Conservation (phyloP, 805 yeast genomes). For the Saccharomycopsis sp. region DNA sequence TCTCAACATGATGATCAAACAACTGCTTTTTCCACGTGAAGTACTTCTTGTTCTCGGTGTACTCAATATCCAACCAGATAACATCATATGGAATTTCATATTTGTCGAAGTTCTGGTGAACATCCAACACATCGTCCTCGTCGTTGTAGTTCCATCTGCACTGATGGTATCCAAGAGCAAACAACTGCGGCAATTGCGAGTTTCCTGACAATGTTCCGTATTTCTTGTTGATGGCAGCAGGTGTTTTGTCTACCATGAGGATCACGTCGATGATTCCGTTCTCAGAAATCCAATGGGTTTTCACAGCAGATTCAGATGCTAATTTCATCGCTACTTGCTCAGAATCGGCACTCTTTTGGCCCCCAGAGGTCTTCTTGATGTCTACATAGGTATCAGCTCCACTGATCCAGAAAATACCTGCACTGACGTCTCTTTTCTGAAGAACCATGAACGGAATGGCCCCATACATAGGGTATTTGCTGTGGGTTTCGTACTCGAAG, state of each 20-base stretch:
- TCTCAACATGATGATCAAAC: constrained; percentile 68
- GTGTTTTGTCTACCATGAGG: constrained; percentile 54
- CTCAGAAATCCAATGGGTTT: constrained; percentile 92
- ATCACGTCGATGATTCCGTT: constrained; percentile 76
- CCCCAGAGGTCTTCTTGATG: constrained; percentile 35
- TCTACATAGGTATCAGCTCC: constrained; percentile 91
- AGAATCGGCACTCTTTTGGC: constrained; percentile 15
- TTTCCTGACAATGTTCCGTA: constrained; percentile 72
- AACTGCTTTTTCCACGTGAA: constrained; percentile 80
- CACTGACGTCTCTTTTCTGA: constrained; percentile 46
- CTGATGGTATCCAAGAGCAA: constrained; percentile 88
- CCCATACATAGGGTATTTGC: constrained; percentile 91
- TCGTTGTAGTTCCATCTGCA: constrained; percentile 97
- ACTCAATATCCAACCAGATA: constrained; percentile 93
- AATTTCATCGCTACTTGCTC: constrained; percentile 18
- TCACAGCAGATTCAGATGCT: constrained; percentile 26
- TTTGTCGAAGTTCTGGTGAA: constrained; percentile 64
- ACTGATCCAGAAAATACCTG: constrained; percentile 87
- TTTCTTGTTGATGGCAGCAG: constrained; percentile 47
- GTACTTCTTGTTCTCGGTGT: constrained; percentile 78
- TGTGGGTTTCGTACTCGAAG: constrained; percentile 82
- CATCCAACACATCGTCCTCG: constrained; percentile 74
- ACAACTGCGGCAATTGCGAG: constrained; percentile 64
- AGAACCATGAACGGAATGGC: constrained; percentile 85
- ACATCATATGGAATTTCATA: constrained; percentile 78